A percentile compares a stretch with the other conserved stretches of the same genome.
phyloP scores from a whole-genome alignment of 306 rosid species.

The Prunus padus region DNA sequence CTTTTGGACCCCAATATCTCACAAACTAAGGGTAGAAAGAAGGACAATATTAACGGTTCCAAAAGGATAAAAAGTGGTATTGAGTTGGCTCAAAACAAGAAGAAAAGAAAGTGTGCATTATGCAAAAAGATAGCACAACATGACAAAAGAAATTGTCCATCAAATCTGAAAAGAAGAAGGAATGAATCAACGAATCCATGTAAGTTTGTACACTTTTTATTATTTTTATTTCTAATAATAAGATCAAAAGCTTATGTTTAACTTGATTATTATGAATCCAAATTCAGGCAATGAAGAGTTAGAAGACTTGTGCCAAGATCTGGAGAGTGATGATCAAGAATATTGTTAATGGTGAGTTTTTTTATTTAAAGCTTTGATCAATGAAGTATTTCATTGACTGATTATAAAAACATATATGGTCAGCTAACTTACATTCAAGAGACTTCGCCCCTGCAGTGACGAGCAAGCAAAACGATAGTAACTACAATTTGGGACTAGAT shows the following conservation, averaged over 20 bases:
- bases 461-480: conserved; percentile 5
- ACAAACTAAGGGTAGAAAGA: not conserved
- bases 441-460: not conserved
- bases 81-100: not conserved
- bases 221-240: not conserved
- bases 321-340: not conserved
- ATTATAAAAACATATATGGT: too few species aligned
- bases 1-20: not conserved
- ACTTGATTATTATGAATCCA: not conserved
- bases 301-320: not conserved
- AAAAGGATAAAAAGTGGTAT: not conserved
- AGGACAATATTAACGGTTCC: not conserved
- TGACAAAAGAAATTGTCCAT: not conserved
- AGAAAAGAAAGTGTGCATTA: not conserved
- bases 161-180: not conserved
- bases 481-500: not conserved
- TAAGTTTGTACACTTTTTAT: too few species aligned
- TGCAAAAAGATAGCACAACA: not conserved
- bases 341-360: not conserved
- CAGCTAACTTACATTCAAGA: conserved; percentile 1
- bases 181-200: not conserved
- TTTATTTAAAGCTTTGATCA: too few species aligned
- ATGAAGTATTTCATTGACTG: too few species aligned
- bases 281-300: not conserved
- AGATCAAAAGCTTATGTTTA: not conserved